phyloP scores from a whole-genome alignment of 257 asterid species.

The Leonotis leonurus region DNA sequence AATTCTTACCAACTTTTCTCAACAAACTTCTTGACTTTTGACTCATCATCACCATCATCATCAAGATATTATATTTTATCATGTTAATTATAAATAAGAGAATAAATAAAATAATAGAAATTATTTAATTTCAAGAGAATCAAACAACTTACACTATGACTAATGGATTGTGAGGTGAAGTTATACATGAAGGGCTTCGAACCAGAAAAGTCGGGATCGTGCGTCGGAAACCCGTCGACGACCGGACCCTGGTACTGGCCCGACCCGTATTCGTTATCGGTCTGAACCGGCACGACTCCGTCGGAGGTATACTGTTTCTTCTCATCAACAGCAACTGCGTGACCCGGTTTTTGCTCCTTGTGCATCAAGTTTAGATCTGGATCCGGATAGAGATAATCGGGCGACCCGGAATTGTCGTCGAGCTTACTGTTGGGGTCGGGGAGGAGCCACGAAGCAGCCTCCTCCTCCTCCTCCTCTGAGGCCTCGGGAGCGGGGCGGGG shows the following conservation, averaged over 20 bases:
- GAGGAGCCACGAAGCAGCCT: constrained; percentile 40
- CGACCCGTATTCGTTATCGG: constrained; percentile 31
- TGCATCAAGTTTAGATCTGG: constrained; percentile 45
- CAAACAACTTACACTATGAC: constrained; percentile 66
- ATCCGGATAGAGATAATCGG: constrained; percentile 46
- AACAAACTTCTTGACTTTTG: constrained; percentile 9
- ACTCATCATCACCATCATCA: constrained; percentile 8
- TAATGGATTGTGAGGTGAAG: constrained; percentile 71
- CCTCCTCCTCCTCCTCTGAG: constrained; percentile 36
- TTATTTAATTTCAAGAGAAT: not conserved
- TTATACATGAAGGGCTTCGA: constrained; percentile 64
- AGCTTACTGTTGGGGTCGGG: constrained; percentile 27
- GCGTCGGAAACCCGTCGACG: constrained; percentile 69
- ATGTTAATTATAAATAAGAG: not conserved
- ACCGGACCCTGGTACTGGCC: constrained; percentile 50
- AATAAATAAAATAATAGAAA: not conserved
- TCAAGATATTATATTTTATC: not conserved
- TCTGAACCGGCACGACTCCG: constrained; percentile 77
- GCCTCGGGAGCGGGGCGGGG: constrained; percentile 2
- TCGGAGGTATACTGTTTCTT: constrained; percentile 38
- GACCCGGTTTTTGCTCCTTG: constrained; percentile 27
- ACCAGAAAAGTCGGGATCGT: constrained; percentile 45
- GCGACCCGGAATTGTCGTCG: constrained; percentile 21
- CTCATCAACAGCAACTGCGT: not conserved
- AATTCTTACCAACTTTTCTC: not conserved